Conservation (phyloP, 2,329 filamentous ascomycete species). For the Epichloe baconii region DNA sequence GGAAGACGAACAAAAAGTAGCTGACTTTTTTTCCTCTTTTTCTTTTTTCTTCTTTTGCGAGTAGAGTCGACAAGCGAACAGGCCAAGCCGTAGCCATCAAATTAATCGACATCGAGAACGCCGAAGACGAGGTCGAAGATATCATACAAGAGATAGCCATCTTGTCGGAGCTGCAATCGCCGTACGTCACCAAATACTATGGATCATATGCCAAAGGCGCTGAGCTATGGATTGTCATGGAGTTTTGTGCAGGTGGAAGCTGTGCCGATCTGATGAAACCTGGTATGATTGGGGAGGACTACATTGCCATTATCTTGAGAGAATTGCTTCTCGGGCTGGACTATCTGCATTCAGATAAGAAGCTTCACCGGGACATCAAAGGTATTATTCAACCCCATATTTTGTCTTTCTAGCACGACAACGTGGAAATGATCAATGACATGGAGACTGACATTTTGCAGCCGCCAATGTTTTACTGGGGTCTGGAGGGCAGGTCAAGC, state of each 20-base stretch:
- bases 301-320: slow-evolving; percentile 88
- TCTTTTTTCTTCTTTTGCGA: not conserved
- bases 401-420: not conserved
- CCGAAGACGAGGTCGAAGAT: slow-evolving; percentile 97
- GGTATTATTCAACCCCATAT: slow-evolving; percentile 32
- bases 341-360: slow-evolving; percentile 90
- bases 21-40: not conserved
- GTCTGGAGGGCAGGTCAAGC: slow-evolving; percentile 86
- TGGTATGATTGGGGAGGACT: slow-evolving; percentile 80
- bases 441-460: slow-evolving; percentile 19
- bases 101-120: slow-evolving; percentile 96
- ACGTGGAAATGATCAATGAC: not conserved
- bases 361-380: slow-evolving; percentile 93
- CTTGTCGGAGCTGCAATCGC: slow-evolving; percentile 86
- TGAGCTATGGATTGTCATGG: slow-evolving; percentile 99
- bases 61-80: slow-evolving; percentile 78
- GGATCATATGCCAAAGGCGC: slow-evolving; percentile 93
- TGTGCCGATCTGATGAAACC: slow-evolving; percentile 95
- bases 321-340: slow-evolving; percentile 83
- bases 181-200: slow-evolving; percentile 95
- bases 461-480: slow-evolving; percentile 87
- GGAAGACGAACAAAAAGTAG: not conserved
- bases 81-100: slow-evolving; percentile 96
- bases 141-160: slow-evolving; percentile 99
- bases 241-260: slow-evolving; percentile 93